Evolutionary conservation across 768 basidiomycete species (phyloP).

Genomic region (Mycena polygramma): DNA sequence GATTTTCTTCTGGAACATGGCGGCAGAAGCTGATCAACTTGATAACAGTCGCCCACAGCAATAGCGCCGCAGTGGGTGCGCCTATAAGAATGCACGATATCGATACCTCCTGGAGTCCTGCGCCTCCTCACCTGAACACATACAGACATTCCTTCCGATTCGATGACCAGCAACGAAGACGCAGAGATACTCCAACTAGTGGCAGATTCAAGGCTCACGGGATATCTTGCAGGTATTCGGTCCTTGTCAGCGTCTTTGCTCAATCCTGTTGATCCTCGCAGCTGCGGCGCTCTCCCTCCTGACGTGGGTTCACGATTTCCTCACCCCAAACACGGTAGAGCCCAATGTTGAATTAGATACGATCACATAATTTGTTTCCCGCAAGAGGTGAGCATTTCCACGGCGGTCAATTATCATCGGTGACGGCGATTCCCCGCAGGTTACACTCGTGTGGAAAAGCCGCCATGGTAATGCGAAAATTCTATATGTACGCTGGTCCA

Average conservation of each 20-base stretch:
- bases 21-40: too few relatives aligned
- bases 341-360: neutral
- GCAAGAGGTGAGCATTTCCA: neutral
- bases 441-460: constrained; percentile 24
- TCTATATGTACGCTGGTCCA: constrained; percentile 5
- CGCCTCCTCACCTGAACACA: too few relatives aligned
- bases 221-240: constrained; percentile 12
- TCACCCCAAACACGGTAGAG: too few relatives aligned
- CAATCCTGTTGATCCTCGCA: neutral
- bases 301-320: neutral
- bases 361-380: constrained; percentile 19
- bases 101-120: too few relatives aligned
- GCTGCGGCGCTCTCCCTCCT: constrained; percentile 7
- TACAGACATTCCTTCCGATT: too few relatives aligned
- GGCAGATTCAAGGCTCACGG: constrained; percentile 18
- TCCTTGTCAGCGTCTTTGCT: neutral
- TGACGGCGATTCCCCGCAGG: neutral
- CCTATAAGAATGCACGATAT: too few relatives aligned
- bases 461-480: constrained; percentile 12
- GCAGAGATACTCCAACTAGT: constrained; percentile 11
- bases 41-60: too few relatives aligned
- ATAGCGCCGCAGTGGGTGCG: too few relatives aligned
- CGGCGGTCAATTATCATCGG: too few relatives aligned
- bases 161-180: constrained; percentile 10
- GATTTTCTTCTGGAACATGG: too few relatives aligned